phyloP scores from a whole-genome alignment of 2,329 filamentous ascomycete species.

The Aspergillus spinulosporus region DNA sequence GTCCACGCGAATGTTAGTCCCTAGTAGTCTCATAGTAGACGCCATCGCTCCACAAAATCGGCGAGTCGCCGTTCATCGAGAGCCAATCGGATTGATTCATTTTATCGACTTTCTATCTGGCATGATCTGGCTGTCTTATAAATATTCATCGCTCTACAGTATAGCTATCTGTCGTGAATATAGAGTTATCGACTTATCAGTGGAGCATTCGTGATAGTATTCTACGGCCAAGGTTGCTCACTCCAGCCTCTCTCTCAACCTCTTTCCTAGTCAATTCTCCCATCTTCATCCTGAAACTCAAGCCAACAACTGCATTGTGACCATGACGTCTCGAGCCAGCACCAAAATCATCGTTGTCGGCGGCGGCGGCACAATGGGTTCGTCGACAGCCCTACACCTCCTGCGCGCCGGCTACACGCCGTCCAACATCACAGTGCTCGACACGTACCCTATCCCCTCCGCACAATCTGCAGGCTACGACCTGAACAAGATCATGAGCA shows the following conservation, averaged over 20 bases:
- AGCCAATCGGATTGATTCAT: not conserved
- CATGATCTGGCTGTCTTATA: not conserved
- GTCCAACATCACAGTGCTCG: constrained; percentile 49
- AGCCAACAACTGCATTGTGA: not conserved
- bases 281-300: no score
- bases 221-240: no score
- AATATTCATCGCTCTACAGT: not conserved
- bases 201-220: not conserved
- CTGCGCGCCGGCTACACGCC: constrained; percentile 44
- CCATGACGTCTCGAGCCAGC: not conserved
- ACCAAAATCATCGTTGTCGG: constrained; percentile 48
- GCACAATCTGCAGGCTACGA: constrained; percentile 51
- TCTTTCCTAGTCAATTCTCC: no score
- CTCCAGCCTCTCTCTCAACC: no score
- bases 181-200: constrained; percentile 1
- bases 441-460: constrained; percentile 50
- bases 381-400: constrained; percentile 51
- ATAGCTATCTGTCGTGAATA: not conserved
- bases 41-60: not conserved
- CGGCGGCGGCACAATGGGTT: constrained; percentile 47
- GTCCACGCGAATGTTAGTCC: not conserved
- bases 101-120: not conserved
- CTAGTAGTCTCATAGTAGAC: not conserved
- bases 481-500: constrained; percentile 47
- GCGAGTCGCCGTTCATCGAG: not conserved